Conservation (phyloP, 805 yeast genomes). For the Teunomyces panamensis region DNA sequence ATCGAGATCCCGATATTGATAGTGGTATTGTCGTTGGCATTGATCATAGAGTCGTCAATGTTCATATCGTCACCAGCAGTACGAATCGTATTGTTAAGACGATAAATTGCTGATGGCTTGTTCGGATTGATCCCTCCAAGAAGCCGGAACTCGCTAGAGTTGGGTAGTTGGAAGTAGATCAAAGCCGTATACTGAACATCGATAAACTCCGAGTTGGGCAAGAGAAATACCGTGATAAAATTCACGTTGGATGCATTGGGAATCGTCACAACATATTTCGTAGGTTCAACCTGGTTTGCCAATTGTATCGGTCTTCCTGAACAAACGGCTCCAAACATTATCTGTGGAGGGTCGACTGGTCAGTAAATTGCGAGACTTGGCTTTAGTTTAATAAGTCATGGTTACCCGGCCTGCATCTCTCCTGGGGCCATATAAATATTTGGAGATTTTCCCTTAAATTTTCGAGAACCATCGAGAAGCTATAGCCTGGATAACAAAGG, state of each 20-base stretch:
- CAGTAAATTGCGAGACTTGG: slow-evolving; percentile 2
- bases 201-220: slow-evolving; percentile 68
- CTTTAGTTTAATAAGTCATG: slow-evolving; percentile 3
- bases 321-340: slow-evolving; percentile 74
- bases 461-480: neutral
- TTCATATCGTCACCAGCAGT: slow-evolving; percentile 37
- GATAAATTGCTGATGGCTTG: slow-evolving; percentile 92
- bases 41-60: slow-evolving; percentile 27
- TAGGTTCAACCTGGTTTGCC: slow-evolving; percentile 65
- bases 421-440: neutral
- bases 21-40: slow-evolving; percentile 23
- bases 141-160: slow-evolving; percentile 56
- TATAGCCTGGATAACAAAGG: slow-evolving; percentile 7
- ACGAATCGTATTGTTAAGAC: slow-evolving; percentile 48
- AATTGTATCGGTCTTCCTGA: slow-evolving; percentile 62
- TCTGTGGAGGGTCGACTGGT: too few relatives aligned
- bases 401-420: slow-evolving; percentile 2
- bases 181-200: slow-evolving; percentile 77
- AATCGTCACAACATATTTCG: slow-evolving; percentile 63
- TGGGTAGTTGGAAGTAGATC: slow-evolving; percentile 82
- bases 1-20: slow-evolving; percentile 81
- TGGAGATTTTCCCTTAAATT: neutral
- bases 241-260: slow-evolving; percentile 64
- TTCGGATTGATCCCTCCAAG: slow-evolving; percentile 58
- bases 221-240: slow-evolving; percentile 77